Evolutionary conservation across 2,329 filamentous ascomycete genomes (phyloP).

Genomic region (Fusarium fracticaudum): DNA sequence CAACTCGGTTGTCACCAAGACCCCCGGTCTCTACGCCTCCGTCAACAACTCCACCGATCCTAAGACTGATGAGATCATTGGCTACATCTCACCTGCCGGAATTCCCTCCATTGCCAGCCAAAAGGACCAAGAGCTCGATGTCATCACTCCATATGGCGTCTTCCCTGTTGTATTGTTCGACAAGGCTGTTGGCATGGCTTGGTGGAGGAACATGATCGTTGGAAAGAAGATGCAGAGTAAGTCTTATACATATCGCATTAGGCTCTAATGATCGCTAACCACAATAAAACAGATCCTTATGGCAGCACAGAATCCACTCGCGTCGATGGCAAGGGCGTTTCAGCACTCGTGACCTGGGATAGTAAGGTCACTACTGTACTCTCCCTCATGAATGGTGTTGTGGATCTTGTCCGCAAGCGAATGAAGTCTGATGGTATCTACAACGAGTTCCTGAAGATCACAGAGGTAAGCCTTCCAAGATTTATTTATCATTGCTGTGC

Average conservation of each 20-base stretch:
- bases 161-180: constrained; percentile 52
- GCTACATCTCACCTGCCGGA: constrained; percentile 54
- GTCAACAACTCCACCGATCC: constrained; percentile 55
- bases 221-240: constrained; percentile 57
- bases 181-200: constrained; percentile 51
- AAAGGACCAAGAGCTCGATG: constrained; percentile 52
- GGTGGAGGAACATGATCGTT: constrained; percentile 54
- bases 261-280: no score
- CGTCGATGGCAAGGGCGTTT: constrained; percentile 51
- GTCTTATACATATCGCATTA: no score
- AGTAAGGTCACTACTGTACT: constrained; percentile 55
- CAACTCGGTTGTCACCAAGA: constrained; percentile 50
- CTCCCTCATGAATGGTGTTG: constrained; percentile 51
- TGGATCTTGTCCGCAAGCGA: constrained; percentile 49
- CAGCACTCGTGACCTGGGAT: constrained; percentile 55
- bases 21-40: constrained; percentile 53
- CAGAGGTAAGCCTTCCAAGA: constrained; percentile 30
- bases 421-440: constrained; percentile 52
- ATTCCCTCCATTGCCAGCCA: constrained; percentile 53
- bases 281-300: constrained; percentile 45
- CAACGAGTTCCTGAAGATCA: constrained; percentile 47
- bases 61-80: constrained; percentile 48
- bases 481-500: not conserved
- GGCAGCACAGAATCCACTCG: constrained; percentile 54
- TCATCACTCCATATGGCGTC: constrained; percentile 53